A percentile compares a stretch with the other conserved stretches of the same genome.
Conservation (phyloP, 2,329 filamentous ascomycete genomes). For the Fusarium palustre region DNA sequence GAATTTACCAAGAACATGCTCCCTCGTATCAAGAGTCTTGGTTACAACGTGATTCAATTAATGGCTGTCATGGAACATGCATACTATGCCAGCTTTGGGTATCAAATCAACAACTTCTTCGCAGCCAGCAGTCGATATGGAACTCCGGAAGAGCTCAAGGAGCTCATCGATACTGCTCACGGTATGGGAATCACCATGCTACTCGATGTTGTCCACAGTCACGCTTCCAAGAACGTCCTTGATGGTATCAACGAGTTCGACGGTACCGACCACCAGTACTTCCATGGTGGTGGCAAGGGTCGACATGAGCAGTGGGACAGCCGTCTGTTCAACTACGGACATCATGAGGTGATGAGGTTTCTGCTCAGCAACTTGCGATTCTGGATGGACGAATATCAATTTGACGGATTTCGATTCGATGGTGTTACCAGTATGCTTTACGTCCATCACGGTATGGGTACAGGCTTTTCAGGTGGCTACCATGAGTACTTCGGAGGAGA, state of each 20-base stretch:
- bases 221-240: slow-evolving; percentile 96
- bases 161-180: slow-evolving; percentile 95
- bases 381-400: slow-evolving; percentile 99
- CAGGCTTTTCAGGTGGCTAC: slow-evolving; percentile 96
- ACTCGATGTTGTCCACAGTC: slow-evolving; percentile 95
- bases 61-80: slow-evolving; percentile 99
- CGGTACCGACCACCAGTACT: slow-evolving; percentile 94
- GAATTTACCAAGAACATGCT: slow-evolving; percentile 95
- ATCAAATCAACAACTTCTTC: slow-evolving; percentile 99
- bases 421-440: slow-evolving; percentile 99
- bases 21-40: slow-evolving; percentile 87
- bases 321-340: slow-evolving; percentile 95
- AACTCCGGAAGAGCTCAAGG: slow-evolving; percentile 92
- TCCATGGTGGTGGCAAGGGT: slow-evolving; percentile 87
- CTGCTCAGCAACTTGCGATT: slow-evolving; percentile 94
- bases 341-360: slow-evolving; percentile 95
- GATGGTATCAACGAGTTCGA: slow-evolving; percentile 98
- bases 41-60: slow-evolving; percentile 97
- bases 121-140: slow-evolving; percentile 97
- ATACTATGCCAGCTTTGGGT: slow-evolving; percentile 99
- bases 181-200: slow-evolving; percentile 90
- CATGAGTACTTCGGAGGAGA: slow-evolving; percentile 94
- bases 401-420: slow-evolving; percentile 98
- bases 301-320: slow-evolving; percentile 96
- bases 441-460: slow-evolving; percentile 94